Evolutionary conservation across 306 rosid species (phyloP).

Genomic region (Cucurbita maxima): DNA sequence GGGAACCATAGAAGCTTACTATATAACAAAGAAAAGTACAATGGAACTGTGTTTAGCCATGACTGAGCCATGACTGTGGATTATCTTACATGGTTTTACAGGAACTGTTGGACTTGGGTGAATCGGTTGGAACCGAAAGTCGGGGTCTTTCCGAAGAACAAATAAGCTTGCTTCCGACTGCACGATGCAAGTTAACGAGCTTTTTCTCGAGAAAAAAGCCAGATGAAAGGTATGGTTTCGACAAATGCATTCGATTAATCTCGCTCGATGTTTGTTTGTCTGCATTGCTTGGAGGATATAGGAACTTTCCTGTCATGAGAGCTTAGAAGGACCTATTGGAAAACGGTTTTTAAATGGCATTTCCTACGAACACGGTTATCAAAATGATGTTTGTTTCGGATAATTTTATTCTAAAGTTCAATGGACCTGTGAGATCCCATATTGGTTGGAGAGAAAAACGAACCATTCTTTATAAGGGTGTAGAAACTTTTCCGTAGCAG

Average conservation of each 20-base stretch:
- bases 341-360: neutral
- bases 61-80: neutral
- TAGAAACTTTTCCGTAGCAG: too few relatives aligned
- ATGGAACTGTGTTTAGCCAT: neutral
- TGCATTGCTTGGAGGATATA: neutral
- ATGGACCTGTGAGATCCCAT: neutral
- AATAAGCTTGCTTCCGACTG: slow-evolving; percentile 61
- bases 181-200: slow-evolving; percentile 49
- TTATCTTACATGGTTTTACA: slow-evolving; percentile 8
- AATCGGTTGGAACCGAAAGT: slow-evolving; percentile 75
- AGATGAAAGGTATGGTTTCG: slow-evolving; percentile 42
- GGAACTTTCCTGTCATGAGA: neutral
- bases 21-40: neutral
- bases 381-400: neutral
- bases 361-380: neutral
- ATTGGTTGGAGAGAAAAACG: too few relatives aligned
- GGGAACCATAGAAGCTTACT: neutral
- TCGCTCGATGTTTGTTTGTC: neutral
- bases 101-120: slow-evolving; percentile 81
- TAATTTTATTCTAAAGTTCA: neutral
- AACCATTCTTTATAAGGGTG: too few relatives aligned
- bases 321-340: neutral
- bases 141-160: slow-evolving; percentile 77
- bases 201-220: slow-evolving; percentile 60
- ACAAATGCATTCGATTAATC: neutral